These are phyloP conservation scores for Aegilops tauschii DNA, from an alignment of 176 grass and related monocot species.

Conservation along the genomic window DNA sequence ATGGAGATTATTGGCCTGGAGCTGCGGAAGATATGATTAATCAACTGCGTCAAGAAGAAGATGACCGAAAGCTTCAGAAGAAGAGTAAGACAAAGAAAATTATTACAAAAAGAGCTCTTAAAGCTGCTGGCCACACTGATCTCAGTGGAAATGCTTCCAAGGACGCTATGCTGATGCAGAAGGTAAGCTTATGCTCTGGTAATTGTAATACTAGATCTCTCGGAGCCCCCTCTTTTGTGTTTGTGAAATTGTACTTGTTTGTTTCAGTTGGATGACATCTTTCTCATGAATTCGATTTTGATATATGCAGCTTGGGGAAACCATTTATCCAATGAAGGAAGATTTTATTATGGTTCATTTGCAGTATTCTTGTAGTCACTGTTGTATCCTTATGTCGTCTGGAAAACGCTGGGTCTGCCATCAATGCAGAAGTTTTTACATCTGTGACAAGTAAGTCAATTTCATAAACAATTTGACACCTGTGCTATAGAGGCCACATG, in stretches of 20 bases:
- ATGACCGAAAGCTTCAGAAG: slow-evolving; percentile 82
- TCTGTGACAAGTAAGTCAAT: slow-evolving; percentile 83
- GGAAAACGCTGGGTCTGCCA: slow-evolving; percentile 91
- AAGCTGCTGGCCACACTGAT: slow-evolving; percentile 91
- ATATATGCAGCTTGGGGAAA: slow-evolving; percentile 81
- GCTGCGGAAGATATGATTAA: slow-evolving; percentile 99
- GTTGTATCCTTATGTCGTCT: slow-evolving; percentile 84
- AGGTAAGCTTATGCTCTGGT: slow-evolving; percentile 38
- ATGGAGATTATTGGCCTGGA: slow-evolving; percentile 99
- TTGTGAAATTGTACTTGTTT: slow-evolving; percentile 20
- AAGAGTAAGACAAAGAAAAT: slow-evolving; percentile 93
- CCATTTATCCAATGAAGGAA: slow-evolving; percentile 97
- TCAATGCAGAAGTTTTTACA: slow-evolving; percentile 84
- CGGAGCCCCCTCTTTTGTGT: not conserved
- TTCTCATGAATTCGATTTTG: slow-evolving; percentile 43
- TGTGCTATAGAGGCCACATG: not conserved
- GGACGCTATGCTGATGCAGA: slow-evolving; percentile 96
- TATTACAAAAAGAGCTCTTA: slow-evolving; percentile 93
- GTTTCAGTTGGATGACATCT: slow-evolving; percentile 12
- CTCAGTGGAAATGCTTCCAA: slow-evolving; percentile 89
- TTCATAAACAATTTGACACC: slow-evolving; percentile 20
- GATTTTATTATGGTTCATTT: slow-evolving; percentile 99
- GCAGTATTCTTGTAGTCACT: slow-evolving; percentile 85
- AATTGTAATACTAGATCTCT: too few species aligned
- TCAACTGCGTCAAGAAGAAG: slow-evolving; percentile 95